Evolutionary conservation across 805 yeast species (phyloP).

Genomic region (Candida pseudoglaebosa): DNA sequence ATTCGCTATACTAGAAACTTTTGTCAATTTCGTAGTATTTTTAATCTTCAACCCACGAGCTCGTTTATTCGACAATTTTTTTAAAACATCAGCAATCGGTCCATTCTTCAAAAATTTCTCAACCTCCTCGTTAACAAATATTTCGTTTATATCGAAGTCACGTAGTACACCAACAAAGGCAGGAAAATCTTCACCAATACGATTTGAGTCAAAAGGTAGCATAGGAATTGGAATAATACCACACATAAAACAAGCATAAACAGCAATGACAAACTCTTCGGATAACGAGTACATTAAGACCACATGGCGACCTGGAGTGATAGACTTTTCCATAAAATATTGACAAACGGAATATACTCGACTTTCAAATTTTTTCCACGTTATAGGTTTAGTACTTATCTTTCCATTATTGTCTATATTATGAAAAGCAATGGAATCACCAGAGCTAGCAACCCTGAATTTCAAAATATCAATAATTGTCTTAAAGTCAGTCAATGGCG

Average conservation of each 20-base stretch:
- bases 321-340: slow-evolving; percentile 64
- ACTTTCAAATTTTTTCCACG: slow-evolving; percentile 80
- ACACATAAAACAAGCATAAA: slow-evolving; percentile 80
- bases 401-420: slow-evolving; percentile 35
- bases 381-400: slow-evolving; percentile 34
- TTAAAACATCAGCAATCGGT: slow-evolving; percentile 56
- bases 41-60: slow-evolving; percentile 49
- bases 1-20: slow-evolving; percentile 33
- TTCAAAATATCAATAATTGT: slow-evolving; percentile 71
- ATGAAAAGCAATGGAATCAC: slow-evolving; percentile 77
- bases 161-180: slow-evolving; percentile 62
- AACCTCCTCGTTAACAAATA: slow-evolving; percentile 75
- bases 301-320: slow-evolving; percentile 69
- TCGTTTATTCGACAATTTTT: slow-evolving; percentile 36
- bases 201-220: slow-evolving; percentile 61
- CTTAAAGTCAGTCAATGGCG: slow-evolving; percentile 68
- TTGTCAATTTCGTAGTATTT: slow-evolving; percentile 60
- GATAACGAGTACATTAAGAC: slow-evolving; percentile 80
- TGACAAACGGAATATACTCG: slow-evolving; percentile 72
- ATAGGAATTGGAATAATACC: slow-evolving; percentile 79
- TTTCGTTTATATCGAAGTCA: slow-evolving; percentile 65
- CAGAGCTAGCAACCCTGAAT: slow-evolving; percentile 68
- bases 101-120: slow-evolving; percentile 68
- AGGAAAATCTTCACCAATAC: slow-evolving; percentile 70
- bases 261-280: slow-evolving; percentile 79